Evolutionary conservation across 2,329 filamentous ascomycete species (phyloP).

Genomic region (Rutstroemia sp.): DNA sequence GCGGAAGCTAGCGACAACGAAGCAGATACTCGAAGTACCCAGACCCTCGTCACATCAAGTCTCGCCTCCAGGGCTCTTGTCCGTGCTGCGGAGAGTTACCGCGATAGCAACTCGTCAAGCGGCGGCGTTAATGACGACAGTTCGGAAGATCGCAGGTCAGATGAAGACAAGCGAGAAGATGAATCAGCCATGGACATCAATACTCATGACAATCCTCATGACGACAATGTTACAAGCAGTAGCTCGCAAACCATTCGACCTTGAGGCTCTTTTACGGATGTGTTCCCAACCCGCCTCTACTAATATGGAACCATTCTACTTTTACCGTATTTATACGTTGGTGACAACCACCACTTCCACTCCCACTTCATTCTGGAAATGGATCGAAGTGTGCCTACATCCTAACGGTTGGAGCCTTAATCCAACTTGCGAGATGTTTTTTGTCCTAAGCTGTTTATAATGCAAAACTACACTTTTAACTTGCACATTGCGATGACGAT

Average conservation of each 20-base stretch:
- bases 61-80: conserved; percentile 14
- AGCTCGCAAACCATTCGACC: not conserved
- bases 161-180: conserved; percentile 13
- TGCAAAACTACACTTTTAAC: not conserved
- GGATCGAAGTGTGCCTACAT: not conserved
- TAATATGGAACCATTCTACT: conserved; percentile 10
- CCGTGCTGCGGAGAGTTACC: conserved; percentile 13
- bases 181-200: not conserved
- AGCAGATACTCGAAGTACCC: conserved; percentile 17
- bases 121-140: conserved; percentile 3
- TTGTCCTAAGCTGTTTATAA: conserved; percentile 6
- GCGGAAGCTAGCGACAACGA: conserved; percentile 27
- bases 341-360: not conserved
- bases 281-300: conserved; percentile 1
- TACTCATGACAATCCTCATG: not conserved
- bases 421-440: conserved; percentile 1
- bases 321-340: not conserved
- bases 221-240: not conserved
- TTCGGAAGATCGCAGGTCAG: conserved; percentile 12
- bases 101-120: too few species aligned
- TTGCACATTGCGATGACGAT: conserved; percentile 8
- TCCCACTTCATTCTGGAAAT: not conserved
- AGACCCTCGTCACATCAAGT: conserved; percentile 12
- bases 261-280: conserved; percentile 1
- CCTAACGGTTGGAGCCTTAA: not conserved